Evolutionary conservation across 2,329 filamentous ascomycete species (phyloP).

Genomic region (Mollisiaceae sp.): DNA sequence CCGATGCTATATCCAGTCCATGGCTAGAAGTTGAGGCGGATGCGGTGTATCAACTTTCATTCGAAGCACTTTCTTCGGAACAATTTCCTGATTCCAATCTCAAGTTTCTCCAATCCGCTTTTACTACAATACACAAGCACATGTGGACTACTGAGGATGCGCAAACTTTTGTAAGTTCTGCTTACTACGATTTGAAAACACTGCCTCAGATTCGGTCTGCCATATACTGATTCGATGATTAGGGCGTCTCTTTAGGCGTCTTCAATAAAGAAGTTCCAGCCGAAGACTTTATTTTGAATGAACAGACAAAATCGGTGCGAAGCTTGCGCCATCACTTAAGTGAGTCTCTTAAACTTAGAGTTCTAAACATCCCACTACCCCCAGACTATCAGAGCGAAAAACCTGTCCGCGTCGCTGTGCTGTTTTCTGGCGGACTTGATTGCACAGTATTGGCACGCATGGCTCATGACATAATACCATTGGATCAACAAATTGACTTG

Average conservation of each 20-base stretch:
- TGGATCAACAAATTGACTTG: slow-evolving; percentile 75
- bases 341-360: slow-evolving; percentile 66
- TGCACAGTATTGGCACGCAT: slow-evolving; percentile 87
- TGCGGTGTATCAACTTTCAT: slow-evolving; percentile 66
- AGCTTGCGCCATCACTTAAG: slow-evolving; percentile 59
- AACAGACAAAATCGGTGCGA: slow-evolving; percentile 56
- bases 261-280: slow-evolving; percentile 47
- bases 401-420: slow-evolving; percentile 69
- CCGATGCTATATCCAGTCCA: slow-evolving; percentile 53
- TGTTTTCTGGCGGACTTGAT: slow-evolving; percentile 95
- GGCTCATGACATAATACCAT: slow-evolving; percentile 75
- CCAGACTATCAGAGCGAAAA: slow-evolving; percentile 43
- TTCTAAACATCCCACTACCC: slow-evolving; percentile 68
- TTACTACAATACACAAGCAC: slow-evolving; percentile 18
- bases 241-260: slow-evolving; percentile 32
- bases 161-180: neutral
- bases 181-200: neutral
- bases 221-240: slow-evolving; percentile 20
- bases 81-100: neutral
- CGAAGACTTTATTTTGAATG: slow-evolving; percentile 38
- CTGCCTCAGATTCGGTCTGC: slow-evolving; percentile 8
- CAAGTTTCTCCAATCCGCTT: neutral
- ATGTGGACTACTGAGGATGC: slow-evolving; percentile 13
- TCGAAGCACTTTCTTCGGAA: neutral
- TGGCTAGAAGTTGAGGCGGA: slow-evolving; percentile 88